phyloP scores from a whole-genome alignment of 192 early-diverging fungal genomes.

The Backusella mclennaniae region DNA sequence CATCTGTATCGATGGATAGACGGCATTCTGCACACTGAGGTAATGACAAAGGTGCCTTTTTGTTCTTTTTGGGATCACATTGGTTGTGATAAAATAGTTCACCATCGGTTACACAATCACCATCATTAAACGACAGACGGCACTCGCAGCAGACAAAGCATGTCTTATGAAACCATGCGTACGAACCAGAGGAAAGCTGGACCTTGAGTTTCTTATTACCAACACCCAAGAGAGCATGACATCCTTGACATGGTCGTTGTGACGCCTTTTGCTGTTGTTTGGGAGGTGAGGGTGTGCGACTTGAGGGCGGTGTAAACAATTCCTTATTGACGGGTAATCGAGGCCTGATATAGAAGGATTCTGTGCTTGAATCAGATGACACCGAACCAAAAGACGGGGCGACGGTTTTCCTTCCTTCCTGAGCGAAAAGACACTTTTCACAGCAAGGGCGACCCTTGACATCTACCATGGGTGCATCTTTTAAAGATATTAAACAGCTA shows the following conservation, averaged over 20 bases:
- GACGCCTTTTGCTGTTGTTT: neutral
- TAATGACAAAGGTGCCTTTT: neutral
- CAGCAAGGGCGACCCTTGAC: constrained; percentile 46
- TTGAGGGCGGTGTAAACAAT: neutral
- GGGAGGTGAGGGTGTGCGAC: neutral
- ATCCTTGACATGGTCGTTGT: neutral
- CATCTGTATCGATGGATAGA: neutral
- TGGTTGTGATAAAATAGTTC: neutral
- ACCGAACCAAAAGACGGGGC: neutral
- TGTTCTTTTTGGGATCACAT: neutral
- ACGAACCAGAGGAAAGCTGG: neutral
- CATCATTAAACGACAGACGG: neutral
- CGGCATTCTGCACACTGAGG: neutral
- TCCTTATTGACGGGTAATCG: neutral
- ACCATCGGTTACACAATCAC: neutral
- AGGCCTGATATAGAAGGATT: neutral
- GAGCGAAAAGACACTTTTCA: constrained; percentile 43
- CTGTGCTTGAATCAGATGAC: neutral
- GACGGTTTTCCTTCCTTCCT: constrained; percentile 24
- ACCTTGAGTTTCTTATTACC: neutral
- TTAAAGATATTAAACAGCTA: constrained; percentile 33
- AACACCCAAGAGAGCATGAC: neutral
- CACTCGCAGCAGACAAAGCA: constrained; percentile 10
- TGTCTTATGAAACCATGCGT: constrained; percentile 31
- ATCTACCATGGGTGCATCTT: constrained; percentile 44